A percentile compares a stretch with the other conserved stretches of the same genome.
Conservation (phyloP, 495 filamentous ascomycete species). For the Talaromyces stipitatus region DNA sequence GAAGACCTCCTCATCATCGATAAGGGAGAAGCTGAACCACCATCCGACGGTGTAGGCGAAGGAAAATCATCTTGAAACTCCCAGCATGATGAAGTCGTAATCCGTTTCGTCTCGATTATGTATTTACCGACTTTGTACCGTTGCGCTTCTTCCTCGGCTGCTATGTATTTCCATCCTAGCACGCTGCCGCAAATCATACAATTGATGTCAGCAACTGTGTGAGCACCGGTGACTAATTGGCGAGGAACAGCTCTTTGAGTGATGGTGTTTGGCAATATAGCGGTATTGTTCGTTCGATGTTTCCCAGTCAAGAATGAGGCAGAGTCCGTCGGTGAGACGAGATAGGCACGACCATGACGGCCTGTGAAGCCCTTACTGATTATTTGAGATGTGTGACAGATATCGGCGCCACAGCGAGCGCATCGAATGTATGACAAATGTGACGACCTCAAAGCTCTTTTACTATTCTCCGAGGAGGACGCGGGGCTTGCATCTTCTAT, state of each 20-base stretch:
- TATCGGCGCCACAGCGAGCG: slow-evolving; percentile 61
- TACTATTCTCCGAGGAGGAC: slow-evolving; percentile 8
- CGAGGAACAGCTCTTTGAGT: slow-evolving; percentile 58
- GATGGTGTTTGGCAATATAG: slow-evolving; percentile 46
- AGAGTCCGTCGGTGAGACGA: slow-evolving; percentile 46
- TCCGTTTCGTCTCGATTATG: slow-evolving; percentile 80
- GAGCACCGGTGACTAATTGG: slow-evolving; percentile 69
- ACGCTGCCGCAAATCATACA: slow-evolving; percentile 58
- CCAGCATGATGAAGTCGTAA: slow-evolving; percentile 59
- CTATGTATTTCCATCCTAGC: slow-evolving; percentile 91
- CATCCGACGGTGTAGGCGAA: not conserved
- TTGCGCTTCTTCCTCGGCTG: slow-evolving; percentile 72
- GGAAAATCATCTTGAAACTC: slow-evolving; percentile 39
- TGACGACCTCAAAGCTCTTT: slow-evolving; percentile 38
- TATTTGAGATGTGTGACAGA: slow-evolving; percentile 71
- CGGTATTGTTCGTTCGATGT: not conserved
- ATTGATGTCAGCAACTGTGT: slow-evolving; percentile 50
- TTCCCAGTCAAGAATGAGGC: not conserved
- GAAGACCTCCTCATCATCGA: not conserved
- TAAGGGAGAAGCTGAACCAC: not conserved
- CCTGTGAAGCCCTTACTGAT: slow-evolving; percentile 90
- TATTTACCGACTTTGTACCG: slow-evolving; percentile 94
- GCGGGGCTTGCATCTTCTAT: slow-evolving; percentile 8
- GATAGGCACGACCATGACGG: slow-evolving; percentile 87
- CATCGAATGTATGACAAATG: slow-evolving; percentile 62